A percentile compares a stretch with the other conserved stretches of the same genome.
phyloP scores from a whole-genome alignment of 2,329 filamentous ascomycete genomes.

The Phoma sp. region DNA sequence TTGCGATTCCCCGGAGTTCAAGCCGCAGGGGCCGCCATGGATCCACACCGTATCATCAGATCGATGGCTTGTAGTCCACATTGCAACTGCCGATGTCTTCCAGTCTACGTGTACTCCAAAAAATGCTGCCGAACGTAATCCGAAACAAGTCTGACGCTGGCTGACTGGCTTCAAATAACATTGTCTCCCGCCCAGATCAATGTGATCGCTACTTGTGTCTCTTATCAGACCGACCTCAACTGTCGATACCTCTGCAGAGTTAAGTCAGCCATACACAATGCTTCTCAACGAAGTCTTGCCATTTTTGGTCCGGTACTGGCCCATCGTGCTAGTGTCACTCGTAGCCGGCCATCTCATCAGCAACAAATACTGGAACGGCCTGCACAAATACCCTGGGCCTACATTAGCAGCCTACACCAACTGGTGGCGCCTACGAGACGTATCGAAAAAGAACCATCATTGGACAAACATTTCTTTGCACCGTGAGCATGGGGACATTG shows the following conservation, averaged over 20 bases:
- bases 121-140: neutral
- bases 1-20: neutral
- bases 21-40: neutral
- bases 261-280: constrained; percentile 29
- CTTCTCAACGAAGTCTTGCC: constrained; percentile 45
- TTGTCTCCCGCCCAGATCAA: neutral
- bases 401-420: constrained; percentile 71
- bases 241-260: neutral
- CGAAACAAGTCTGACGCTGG: neutral
- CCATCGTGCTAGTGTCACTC: constrained; percentile 42
- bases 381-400: constrained; percentile 76
- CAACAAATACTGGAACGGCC: constrained; percentile 60
- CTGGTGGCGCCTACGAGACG: constrained; percentile 76
- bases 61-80: neutral
- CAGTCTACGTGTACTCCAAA: neutral
- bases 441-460: constrained; percentile 68
- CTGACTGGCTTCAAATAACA: constrained; percentile 6
- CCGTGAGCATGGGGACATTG: constrained; percentile 72
- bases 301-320: constrained; percentile 51
- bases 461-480: constrained; percentile 72
- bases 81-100: constrained; percentile 17
- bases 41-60: constrained; percentile 5
- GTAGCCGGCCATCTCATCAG: constrained; percentile 46
- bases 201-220: neutral
- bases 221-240: neutral